Percentiles rank a stretch among this genome's conserved stretches.
Evolutionary conservation across 192 early-diverging fungal species (phyloP).

Genomic region (Coemansia asiatica): DNA sequence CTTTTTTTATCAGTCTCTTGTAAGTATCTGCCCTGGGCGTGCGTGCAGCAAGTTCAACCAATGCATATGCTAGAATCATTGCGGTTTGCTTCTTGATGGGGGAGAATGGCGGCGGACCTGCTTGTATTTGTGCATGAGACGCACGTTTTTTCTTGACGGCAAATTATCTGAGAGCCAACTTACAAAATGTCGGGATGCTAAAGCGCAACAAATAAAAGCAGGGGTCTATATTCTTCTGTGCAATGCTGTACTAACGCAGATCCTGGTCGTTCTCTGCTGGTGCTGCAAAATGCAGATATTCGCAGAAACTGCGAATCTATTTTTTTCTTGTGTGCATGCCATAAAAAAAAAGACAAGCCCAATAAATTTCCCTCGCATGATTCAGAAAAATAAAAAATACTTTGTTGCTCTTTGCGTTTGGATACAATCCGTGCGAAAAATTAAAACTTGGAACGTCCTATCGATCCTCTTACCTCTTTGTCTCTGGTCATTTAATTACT

Average conservation of each 20-base stretch:
- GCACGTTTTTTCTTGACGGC: too few species aligned
- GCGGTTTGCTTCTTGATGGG: too few species aligned
- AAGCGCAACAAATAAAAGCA: too few species aligned
- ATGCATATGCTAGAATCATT: too few species aligned
- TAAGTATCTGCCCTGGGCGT: too few species aligned
- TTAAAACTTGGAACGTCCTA: neutral
- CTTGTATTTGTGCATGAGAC: too few species aligned
- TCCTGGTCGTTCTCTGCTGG: neutral
- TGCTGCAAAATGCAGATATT: neutral
- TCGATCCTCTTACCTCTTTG: neutral
- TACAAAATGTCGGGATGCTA: too few species aligned
- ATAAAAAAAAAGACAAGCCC: neutral
- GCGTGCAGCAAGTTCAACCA: too few species aligned
- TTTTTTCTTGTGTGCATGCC: neutral
- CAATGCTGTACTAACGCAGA: neutral
- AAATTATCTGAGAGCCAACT: too few species aligned
- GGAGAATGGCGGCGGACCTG: too few species aligned
- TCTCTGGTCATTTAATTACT: neutral
- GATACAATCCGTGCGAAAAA: conserved; percentile 9
- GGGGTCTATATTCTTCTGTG: neutral
- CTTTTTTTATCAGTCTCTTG: conserved; percentile 5
- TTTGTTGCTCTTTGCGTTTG: neutral
- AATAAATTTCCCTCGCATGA: too few species aligned
- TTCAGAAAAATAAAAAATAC: too few species aligned
- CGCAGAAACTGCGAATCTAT: conserved; percentile 1